A percentile compares a stretch with the other conserved stretches of the same genome.
Evolutionary conservation across 192 early-diverging fungal species (phyloP).

Genomic region (Coemansia sp.): DNA sequence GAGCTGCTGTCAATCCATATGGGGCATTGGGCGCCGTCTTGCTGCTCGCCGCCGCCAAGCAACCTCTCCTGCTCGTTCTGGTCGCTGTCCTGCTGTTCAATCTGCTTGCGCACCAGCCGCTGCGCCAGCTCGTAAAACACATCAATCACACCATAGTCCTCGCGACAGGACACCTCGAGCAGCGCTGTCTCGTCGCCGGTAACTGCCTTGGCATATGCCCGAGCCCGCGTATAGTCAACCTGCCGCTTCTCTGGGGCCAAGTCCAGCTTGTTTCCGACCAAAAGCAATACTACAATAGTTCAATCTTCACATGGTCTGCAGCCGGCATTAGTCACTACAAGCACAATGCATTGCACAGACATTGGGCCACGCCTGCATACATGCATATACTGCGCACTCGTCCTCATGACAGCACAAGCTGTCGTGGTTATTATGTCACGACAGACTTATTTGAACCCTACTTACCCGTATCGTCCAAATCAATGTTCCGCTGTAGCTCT

Average conservation of each 20-base stretch:
- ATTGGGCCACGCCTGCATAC: background rate
- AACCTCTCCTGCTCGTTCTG: constrained; percentile 19
- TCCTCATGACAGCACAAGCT: background rate
- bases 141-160: constrained; percentile 63
- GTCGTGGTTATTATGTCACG: background rate
- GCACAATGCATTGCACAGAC: background rate
- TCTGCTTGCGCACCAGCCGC: constrained; percentile 35
- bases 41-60: constrained; percentile 15
- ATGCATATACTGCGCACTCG: constrained; percentile 1
- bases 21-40: constrained; percentile 19
- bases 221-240: constrained; percentile 59
- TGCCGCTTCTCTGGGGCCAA: constrained; percentile 60
- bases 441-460: background rate
- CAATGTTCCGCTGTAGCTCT: constrained; percentile 66
- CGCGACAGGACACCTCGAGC: constrained; percentile 72
- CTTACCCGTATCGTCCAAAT: constrained; percentile 63
- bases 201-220: constrained; percentile 61
- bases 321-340: background rate
- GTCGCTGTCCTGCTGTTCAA: constrained; percentile 10
- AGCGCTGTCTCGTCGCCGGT: constrained; percentile 63
- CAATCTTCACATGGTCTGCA: constrained; percentile 4
- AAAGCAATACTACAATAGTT: constrained; percentile 59
- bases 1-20: constrained; percentile 26
- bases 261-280: constrained; percentile 74
- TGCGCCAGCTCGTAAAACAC: constrained; percentile 48